These are phyloP conservation scores for Cadophora sp. DNA, from an alignment of 2,329 filamentous ascomycete species.

Conservation along the genomic window DNA sequence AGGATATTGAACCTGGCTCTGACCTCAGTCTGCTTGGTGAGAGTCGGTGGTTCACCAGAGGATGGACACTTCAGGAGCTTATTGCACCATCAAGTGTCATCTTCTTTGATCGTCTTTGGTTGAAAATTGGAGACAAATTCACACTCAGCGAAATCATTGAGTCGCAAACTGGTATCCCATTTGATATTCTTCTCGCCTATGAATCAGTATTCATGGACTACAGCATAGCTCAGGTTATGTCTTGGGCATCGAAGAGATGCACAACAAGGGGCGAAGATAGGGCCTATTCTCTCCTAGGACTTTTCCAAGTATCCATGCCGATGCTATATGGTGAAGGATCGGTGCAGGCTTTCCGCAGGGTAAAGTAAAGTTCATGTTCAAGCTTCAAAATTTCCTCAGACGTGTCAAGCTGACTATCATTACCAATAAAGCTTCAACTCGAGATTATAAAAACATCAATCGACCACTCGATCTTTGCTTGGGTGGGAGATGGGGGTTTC, in stretches of 20 bases:
- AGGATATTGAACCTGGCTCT: background rate
- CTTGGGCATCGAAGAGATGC: conserved; percentile 7
- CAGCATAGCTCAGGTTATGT: conserved; percentile 2
- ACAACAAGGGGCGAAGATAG: conserved; percentile 5
- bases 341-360: background rate
- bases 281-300: conserved; percentile 1
- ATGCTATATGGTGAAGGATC: conserved; percentile 2
- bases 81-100: conserved; percentile 17
- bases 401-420: background rate
- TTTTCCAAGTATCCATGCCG: background rate
- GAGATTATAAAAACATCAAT: background rate
- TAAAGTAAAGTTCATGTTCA: background rate
- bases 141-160: conserved; percentile 11
- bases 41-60: conserved; percentile 18
- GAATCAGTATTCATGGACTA: background rate
- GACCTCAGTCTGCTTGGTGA: background rate
- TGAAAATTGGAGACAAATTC: conserved; percentile 24
- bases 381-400: background rate
- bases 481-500: background rate
- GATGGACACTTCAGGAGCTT: conserved; percentile 21
- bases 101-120: conserved; percentile 28
- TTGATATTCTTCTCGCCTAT: background rate
- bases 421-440: background rate
- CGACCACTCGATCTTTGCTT: conserved; percentile 10
- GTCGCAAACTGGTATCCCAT: conserved; percentile 24